Percentiles rank a stretch among this genome's conserved stretches.
These are phyloP conservation scores for Macrotyloma uniflorum DNA, from an alignment of 306 rosid genomes.

Conservation along the genomic window DNA sequence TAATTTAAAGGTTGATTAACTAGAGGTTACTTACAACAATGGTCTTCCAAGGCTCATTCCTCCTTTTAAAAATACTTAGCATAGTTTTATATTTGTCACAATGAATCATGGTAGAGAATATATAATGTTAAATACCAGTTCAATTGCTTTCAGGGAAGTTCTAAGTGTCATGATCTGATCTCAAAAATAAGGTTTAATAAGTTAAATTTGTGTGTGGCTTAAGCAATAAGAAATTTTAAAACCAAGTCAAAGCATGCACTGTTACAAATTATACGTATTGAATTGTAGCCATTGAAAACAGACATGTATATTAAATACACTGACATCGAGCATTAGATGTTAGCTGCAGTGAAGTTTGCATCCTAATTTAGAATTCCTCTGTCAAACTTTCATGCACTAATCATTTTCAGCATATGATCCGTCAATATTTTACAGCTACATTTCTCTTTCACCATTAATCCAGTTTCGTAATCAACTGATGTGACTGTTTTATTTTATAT, in stretches of 20 bases:
- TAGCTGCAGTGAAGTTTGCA: too few species aligned
- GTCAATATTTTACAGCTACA: background rate
- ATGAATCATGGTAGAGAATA: background rate
- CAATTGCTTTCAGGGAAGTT: background rate
- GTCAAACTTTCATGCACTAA: background rate
- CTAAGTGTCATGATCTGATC: background rate
- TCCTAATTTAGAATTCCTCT: background rate
- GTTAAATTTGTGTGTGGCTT: background rate
- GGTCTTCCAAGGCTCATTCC: background rate
- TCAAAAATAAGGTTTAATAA: background rate
- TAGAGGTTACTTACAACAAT: background rate
- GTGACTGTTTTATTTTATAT: background rate
- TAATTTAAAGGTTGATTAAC: background rate
- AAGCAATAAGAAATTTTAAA: background rate
- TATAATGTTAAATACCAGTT: background rate
- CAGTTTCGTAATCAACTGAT: background rate
- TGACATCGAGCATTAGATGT: background rate
- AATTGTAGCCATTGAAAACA: too few species aligned
- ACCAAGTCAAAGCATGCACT: constrained; percentile 21
- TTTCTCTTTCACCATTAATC: background rate
- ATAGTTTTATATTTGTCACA: background rate
- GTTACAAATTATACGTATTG: background rate
- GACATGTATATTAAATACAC: too few species aligned
- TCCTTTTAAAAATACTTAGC: background rate
- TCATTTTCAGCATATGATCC: background rate